Conservation (phyloP, 2,329 filamentous ascomycete species). For the Cephalotrichum gorgonifer region DNA sequence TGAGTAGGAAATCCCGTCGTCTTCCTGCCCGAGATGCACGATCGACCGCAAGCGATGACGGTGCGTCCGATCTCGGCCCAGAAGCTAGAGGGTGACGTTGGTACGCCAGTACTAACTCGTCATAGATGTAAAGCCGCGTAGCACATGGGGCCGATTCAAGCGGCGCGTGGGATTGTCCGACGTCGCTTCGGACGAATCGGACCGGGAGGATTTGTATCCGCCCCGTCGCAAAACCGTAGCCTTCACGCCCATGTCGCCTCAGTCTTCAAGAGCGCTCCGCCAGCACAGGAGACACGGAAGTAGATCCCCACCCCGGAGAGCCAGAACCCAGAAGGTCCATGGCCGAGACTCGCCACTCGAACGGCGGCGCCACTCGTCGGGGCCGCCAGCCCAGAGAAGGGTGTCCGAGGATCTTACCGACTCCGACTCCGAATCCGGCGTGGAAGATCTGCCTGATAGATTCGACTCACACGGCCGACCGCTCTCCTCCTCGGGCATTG, state of each 20-base stretch:
- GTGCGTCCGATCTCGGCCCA: conserved; percentile 2
- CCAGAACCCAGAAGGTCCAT: background rate
- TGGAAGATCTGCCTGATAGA: conserved; percentile 35
- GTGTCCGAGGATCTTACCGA: conserved; percentile 20
- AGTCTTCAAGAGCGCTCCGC: conserved; percentile 11
- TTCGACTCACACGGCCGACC: conserved; percentile 34
- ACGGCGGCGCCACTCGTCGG: conserved; percentile 14
- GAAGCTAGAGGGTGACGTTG: background rate
- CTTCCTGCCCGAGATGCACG: conserved; percentile 5
- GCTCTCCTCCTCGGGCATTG: conserved; percentile 11
- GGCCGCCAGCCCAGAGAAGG: background rate
- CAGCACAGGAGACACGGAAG: background rate
- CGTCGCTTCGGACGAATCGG: background rate
- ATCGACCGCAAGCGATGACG: background rate
- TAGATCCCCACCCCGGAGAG: background rate
- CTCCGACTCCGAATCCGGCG: conserved; percentile 21
- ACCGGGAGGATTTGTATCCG: background rate
- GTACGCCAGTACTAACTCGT: background rate
- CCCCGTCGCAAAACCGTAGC: conserved; percentile 27
- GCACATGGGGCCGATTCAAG: background rate
- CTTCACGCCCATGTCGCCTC: conserved; percentile 39
- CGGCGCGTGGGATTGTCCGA: background rate
- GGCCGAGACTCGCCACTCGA: too few relatives aligned
- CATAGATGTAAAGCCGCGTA: background rate
- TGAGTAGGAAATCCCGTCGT: conserved; percentile 28